Base-by-base conservation (phyloP, 208 protist species). In the Trypanosoma conorhini region DNA sequence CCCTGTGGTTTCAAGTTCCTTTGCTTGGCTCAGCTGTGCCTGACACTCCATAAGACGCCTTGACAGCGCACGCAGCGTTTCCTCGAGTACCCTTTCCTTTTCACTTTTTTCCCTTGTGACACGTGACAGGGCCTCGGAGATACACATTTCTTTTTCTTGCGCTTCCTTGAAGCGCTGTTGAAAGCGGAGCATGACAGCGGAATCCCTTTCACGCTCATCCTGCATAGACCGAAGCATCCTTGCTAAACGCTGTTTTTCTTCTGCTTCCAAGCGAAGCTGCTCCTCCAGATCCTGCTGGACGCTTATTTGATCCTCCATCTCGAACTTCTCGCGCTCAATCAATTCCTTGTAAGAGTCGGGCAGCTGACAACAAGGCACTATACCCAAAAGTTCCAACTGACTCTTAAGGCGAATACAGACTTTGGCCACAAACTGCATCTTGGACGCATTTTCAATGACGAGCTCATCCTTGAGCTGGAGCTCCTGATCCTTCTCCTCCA, bases 381-480 rank as follows among this genome's bases (percentile, higher is more conserved):
- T 74, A 35, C 80, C 82, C 10, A 88, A 72, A 28, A 76, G 56
- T 66, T 91, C 73, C 78, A 95, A 87, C 74, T 95, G 89, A 35
- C 76, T 83, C 31, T 86, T 89, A 12, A 95, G 81, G 10, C 89
- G 81, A 24, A 80, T 79, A 19, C 81, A 77, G 15, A 95, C 35
- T 38, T 81, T 89, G 26, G 81, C 86, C 60, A 91, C 77, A 79
- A 89, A 92, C 76, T 95, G 77, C 62, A 81, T 72, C 83, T 89
- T 86, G 12, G 89, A 85, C 50, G 77, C 78, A 74, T 91, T 88
- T 67, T 92, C 89, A 33, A 95, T 68, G 62, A 95, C 69, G 51
- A 88, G 65, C 72, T 91, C 85, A 57, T 95, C 89, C 79, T 90
- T 91, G 21, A 90, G 57, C 62, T 83, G 74, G 17, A 95, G 79